Percentiles rank a stretch among this genome's conserved stretches.
Evolutionary conservation across 148 eudicot species (phyloP).

Genomic region (Tetragonia tetragonoides): DNA sequence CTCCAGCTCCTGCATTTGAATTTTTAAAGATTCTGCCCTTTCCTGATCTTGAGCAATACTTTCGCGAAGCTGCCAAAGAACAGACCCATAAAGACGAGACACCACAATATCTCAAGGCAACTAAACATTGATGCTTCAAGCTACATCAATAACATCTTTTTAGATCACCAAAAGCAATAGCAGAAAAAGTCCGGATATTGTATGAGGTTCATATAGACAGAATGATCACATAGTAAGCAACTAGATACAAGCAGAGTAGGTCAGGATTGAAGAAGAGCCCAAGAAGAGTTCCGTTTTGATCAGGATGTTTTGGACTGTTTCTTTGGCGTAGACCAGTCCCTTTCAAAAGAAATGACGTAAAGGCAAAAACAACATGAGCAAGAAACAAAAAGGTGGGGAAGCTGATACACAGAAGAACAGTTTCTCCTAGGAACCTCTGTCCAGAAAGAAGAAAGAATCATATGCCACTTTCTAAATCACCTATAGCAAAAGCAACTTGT

Average conservation of each 20-base stretch:
- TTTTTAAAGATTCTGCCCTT: conserved; percentile 54
- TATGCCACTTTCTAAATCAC: no score
- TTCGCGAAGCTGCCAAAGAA: conserved; percentile 65
- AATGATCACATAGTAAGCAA: neutral
- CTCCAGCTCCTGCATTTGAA: conserved; percentile 67
- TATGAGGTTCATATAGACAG: neutral
- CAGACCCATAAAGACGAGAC: conserved; percentile 4
- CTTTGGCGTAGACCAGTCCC: neutral
- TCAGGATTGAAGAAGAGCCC: neutral
- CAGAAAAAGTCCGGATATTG: neutral
- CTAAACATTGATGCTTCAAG: neutral
- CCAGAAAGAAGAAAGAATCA: no score
- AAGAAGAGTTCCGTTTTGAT: neutral
- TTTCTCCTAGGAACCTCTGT: no score
- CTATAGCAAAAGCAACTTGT: no score
- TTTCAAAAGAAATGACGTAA: neutral
- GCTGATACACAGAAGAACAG: neutral
- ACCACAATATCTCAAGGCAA: conserved; percentile 5
- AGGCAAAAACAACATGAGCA: neutral
- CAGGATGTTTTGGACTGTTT: neutral
- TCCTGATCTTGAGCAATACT: conserved; percentile 89
- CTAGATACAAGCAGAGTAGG: neutral
- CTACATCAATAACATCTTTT: neutral
- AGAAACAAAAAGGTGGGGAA: neutral
- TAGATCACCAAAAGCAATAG: neutral